Conservation (phyloP, 305 asterid genomes). For the Nicotiana rustica region DNA sequence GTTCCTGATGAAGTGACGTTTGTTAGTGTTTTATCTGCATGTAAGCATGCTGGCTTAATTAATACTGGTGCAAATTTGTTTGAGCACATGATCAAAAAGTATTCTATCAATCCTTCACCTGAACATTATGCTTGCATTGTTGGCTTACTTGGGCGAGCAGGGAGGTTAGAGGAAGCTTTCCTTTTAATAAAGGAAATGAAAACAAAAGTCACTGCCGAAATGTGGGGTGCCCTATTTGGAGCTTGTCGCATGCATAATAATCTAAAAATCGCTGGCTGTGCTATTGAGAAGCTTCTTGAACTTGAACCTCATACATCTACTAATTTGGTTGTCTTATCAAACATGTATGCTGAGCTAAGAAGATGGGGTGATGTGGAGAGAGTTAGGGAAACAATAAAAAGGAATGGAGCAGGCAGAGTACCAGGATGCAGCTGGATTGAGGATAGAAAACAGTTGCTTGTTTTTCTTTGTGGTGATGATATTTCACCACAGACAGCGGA, state of each 20-base stretch:
- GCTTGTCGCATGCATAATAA: conserved; percentile 45
- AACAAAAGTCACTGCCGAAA: conserved; percentile 41
- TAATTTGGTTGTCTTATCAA: conserved; percentile 46
- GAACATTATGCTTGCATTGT: conserved; percentile 50
- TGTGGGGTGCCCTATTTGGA: conserved; percentile 50
- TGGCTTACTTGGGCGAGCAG: conserved; percentile 53
- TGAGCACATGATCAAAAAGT: conserved; percentile 42
- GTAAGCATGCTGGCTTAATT: conserved; percentile 52
- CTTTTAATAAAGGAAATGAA: conserved; percentile 41
- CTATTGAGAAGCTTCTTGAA: conserved; percentile 46
- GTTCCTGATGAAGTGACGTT: conserved; percentile 53
- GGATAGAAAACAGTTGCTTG: conserved; percentile 39
- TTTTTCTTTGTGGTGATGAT: conserved; percentile 42
- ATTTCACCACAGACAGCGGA: conserved; percentile 31
- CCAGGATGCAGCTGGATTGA: conserved; percentile 57
- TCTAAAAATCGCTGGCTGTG: conserved; percentile 43
- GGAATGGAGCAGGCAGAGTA: conserved; percentile 43
- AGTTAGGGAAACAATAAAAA: conserved; percentile 41
- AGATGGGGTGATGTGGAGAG: conserved; percentile 53
- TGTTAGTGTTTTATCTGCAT: conserved; percentile 49
- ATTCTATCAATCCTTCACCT: conserved; percentile 44
- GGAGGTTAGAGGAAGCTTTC: conserved; percentile 53
- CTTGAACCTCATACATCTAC: conserved; percentile 45
- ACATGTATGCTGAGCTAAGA: conserved; percentile 48
- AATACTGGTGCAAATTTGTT: conserved; percentile 44